Base-by-base conservation (phyloP, 164 flowering plant genomes). In the Pachysandra terminalis region DNA sequence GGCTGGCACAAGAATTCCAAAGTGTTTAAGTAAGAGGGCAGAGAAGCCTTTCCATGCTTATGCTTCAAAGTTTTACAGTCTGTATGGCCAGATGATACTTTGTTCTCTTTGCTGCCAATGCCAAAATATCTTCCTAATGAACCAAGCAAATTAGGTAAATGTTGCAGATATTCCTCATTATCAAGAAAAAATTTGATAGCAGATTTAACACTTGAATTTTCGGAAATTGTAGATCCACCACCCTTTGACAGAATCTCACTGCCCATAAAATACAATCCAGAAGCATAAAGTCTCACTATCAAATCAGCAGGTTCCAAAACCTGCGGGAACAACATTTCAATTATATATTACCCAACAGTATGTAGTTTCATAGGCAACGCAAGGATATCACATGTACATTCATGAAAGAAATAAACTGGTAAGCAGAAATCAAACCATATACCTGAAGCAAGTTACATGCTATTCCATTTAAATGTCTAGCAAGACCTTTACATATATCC, bases 1-100 rank as follows among this genome's bases (percentile, higher is more conserved):
- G 93, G 87, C 64, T 77, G 71, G 69, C 96, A 90, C 73, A 91
- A 75, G 74, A 88, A 89, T 62, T 77, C 78, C 76, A 90, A 66
- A 21, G 92, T 91, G 68, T 79, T 73, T 62, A 81, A 77, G 78
- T 82, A 86, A 19, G 75, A 73, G 5, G 64, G 67, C 49, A 78
- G 19, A 62, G 81, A 76, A 54, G 66, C 73, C 19, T 63, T 74
- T 63, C 78, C 74, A 25, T 75, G 79, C 54, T 61, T 59, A 57
- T 59, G 37, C 21, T 37, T 59, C 62, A 79, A 73, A 32, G 37
- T 15, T 57, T 35, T 57, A 56, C 67, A 73, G 19, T 19, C 61
- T 27, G 60, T 61, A 35, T 14, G 41, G 27, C 48, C 17, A 19
- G 56, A 41, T 24, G 74, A 17, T 41, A 49, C 24, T 32, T 49